Evolutionary conservation across 441 rosid genomes (phyloP).

Genomic region (Raphanus hybrid): DNA sequence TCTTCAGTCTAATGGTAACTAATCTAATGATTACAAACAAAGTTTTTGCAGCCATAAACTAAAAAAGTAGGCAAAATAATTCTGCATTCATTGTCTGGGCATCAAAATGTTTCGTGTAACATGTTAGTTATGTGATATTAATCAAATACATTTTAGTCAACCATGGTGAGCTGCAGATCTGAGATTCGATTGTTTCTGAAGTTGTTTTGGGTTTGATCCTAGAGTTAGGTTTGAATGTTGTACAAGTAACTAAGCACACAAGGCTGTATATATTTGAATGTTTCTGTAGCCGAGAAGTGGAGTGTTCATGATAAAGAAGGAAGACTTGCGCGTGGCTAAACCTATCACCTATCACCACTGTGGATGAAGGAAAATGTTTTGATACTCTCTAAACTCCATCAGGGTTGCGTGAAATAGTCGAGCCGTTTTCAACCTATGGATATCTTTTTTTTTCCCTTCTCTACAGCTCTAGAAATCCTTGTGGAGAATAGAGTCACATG

Average conservation of each 20-base stretch:
- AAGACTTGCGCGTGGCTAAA: conserved; percentile 75
- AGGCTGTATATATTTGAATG: conserved; percentile 5
- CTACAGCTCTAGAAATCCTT: conserved; percentile 72
- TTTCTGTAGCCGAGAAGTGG: conserved; percentile 66
- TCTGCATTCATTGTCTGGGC: not conserved
- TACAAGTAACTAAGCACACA: not conserved
- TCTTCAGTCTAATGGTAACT: conserved; percentile 2
- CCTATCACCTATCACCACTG: conserved; percentile 67
- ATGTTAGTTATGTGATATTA: not conserved
- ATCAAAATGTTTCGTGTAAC: not conserved
- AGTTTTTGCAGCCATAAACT: not conserved
- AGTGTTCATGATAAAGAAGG: conserved; percentile 78
- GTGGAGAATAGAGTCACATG: conserved; percentile 86
- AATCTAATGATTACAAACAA: not conserved
- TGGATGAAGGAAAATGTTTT: conserved; percentile 67
- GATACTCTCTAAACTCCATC: conserved; percentile 6
- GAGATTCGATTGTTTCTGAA: not conserved
- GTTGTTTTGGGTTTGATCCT: conserved; percentile 5
- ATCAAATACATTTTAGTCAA: not conserved
- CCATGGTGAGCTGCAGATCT: not conserved
- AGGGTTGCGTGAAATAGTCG: not conserved
- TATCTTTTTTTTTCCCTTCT: not conserved
- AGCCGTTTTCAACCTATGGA: not conserved
- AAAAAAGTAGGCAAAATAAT: conserved; percentile 1
- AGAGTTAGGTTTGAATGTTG: not conserved